Evolutionary conservation across 1,284 basidiomycete genomes (phyloP).

Genomic region (Papiliotrema laurentii): DNA sequence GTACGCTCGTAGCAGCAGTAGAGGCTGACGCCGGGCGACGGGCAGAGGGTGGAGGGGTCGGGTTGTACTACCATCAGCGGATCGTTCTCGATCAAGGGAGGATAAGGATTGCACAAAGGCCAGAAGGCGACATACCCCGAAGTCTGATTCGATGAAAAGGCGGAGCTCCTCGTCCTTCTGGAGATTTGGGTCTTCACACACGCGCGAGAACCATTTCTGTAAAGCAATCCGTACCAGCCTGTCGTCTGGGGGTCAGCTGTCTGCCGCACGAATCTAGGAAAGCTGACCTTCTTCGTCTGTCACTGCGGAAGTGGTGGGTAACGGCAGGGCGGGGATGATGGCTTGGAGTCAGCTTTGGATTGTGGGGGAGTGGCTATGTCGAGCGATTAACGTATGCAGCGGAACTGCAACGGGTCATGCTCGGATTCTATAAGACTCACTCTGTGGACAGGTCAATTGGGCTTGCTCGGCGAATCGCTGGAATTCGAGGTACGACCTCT

Average conservation of each 20-base stretch:
- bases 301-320: constrained; percentile 85
- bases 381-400: too few species aligned
- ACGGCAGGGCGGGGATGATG: constrained; percentile 82
- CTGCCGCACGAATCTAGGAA: neutral
- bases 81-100: constrained; percentile 57
- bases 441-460: constrained; percentile 77
- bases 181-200: constrained; percentile 82
- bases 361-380: neutral
- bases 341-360: constrained; percentile 42
- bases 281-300: constrained; percentile 78
- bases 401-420: too few species aligned
- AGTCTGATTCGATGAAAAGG: constrained; percentile 90
- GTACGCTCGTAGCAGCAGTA: constrained; percentile 39
- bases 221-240: constrained; percentile 85
- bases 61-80: constrained; percentile 44
- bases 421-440: too few species aligned
- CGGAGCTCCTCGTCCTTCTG: constrained; percentile 83
- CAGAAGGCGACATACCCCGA: constrained; percentile 58
- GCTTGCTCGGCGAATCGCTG: constrained; percentile 85
- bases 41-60: constrained; percentile 56
- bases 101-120: neutral
- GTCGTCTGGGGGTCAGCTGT: constrained; percentile 56
- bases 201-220: constrained; percentile 83
- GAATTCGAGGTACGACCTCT: constrained; percentile 84
- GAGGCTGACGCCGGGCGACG: constrained; percentile 59